Percentiles rank a stretch among this genome's conserved stretches.
Evolutionary conservation across 768 basidiomycete species (phyloP).

Genomic region (Psilocybe azurescens): DNA sequence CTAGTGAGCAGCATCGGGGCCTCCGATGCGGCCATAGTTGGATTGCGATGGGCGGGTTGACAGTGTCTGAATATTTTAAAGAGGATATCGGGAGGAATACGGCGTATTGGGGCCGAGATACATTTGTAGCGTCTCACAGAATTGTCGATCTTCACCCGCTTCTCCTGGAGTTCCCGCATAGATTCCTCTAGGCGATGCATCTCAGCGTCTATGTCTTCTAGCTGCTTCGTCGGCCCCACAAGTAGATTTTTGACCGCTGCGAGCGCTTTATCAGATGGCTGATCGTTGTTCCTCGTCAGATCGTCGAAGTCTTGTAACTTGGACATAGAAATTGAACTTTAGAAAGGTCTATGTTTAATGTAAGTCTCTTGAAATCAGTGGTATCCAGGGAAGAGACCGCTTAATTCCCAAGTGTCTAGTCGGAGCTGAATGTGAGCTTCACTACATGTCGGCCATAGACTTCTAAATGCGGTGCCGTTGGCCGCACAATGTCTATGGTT

Average conservation of each 20-base stretch:
- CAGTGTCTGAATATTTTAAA: constrained; percentile 3
- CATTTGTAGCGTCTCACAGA: neutral
- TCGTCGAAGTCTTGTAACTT: neutral
- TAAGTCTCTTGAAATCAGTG: no score
- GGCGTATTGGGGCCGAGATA: neutral
- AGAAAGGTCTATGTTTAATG: no score
- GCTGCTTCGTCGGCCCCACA: neutral
- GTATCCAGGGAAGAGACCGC: no score
- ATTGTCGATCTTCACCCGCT: neutral
- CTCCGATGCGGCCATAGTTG: neutral
- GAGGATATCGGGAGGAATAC: constrained; percentile 7
- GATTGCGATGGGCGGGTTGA: constrained; percentile 1
- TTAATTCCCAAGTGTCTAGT: no score
- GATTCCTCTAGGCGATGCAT: neutral
- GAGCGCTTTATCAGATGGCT: neutral
- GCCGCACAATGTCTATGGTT: no score
- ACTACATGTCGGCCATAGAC: no score
- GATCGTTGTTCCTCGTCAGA: neutral
- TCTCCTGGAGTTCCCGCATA: neutral
- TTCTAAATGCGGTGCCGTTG: no score
- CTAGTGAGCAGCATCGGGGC: constrained; percentile 3
- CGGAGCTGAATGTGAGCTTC: no score
- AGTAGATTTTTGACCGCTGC: neutral
- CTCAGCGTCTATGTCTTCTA: neutral
- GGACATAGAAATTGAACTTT: no score